phyloP scores from a whole-genome alignment of 371 early-diverging fungal genomes.

The Lichtheimia ramosa region DNA sequence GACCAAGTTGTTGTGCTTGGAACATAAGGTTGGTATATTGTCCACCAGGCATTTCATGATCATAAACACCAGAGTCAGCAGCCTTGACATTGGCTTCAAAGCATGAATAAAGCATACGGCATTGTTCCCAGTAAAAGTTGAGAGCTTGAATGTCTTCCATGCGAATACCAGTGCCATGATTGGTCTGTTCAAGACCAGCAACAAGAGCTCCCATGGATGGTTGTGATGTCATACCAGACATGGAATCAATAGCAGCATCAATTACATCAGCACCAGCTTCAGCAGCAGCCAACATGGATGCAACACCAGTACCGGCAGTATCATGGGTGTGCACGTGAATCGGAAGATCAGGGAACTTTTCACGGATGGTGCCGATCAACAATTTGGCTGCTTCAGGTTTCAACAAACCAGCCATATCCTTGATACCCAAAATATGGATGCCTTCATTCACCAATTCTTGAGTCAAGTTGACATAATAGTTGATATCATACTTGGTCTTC shows the following conservation, averaged over 20 bases:
- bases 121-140: constrained; percentile 96
- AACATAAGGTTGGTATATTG: constrained; percentile 97
- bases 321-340: constrained; percentile 97
- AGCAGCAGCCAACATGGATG: constrained; percentile 92
- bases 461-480: constrained; percentile 89
- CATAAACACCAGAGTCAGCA: constrained; percentile 89
- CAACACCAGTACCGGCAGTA: constrained; percentile 95
- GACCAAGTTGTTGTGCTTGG: constrained; percentile 91
- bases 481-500: constrained; percentile 75
- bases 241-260: constrained; percentile 89
- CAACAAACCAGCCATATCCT: constrained; percentile 97
- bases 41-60: constrained; percentile 96
- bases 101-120: constrained; percentile 90
- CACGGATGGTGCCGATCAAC: constrained; percentile 81
- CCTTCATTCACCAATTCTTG: constrained; percentile 85
- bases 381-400: constrained; percentile 90
- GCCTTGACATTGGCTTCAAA: constrained; percentile 90
- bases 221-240: constrained; percentile 95
- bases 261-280: constrained; percentile 94
- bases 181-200: constrained; percentile 75
- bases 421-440: constrained; percentile 93
- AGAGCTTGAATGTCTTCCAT: constrained; percentile 75
- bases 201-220: constrained; percentile 96
- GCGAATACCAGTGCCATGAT: constrained; percentile 80
- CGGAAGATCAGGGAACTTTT: constrained; percentile 85